Evolutionary conservation across 1,284 basidiomycete genomes (phyloP).

Genomic region (Ceratobasidium papillatum): DNA sequence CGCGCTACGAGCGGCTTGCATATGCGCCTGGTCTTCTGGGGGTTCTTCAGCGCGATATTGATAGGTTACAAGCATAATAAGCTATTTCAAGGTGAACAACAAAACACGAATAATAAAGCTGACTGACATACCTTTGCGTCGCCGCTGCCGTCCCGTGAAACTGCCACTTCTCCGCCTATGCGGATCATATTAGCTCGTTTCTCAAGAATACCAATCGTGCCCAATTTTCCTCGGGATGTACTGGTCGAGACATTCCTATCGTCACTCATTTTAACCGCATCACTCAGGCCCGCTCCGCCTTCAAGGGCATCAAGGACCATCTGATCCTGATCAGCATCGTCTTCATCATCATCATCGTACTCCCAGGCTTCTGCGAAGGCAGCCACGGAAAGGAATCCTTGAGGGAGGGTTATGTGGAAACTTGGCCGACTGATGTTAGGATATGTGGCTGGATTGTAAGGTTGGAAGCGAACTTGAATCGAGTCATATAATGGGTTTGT

Average conservation of each 20-base stretch:
- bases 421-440: constrained; percentile 42
- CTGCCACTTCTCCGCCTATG: constrained; percentile 82
- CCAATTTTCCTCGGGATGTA: constrained; percentile 53
- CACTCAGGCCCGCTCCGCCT: constrained; percentile 45
- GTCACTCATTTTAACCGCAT: constrained; percentile 44
- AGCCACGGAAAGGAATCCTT: constrained; percentile 62
- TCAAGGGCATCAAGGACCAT: constrained; percentile 55
- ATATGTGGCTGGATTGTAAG: constrained; percentile 63
- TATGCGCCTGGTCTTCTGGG: constrained; percentile 62
- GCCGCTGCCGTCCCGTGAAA: constrained; percentile 77
- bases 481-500: constrained; percentile 95
- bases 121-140: constrained; percentile 68
- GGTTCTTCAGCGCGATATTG: constrained; percentile 91
- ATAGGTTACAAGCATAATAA: constrained; percentile 91
- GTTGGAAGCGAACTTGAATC: constrained; percentile 82
- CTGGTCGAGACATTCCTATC: constrained; percentile 46
- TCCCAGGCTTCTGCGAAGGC: constrained; percentile 95
- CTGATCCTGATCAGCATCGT: constrained; percentile 68
- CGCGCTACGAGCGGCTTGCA: constrained; percentile 52
- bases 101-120: not conserved
- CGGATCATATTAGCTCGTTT: constrained; percentile 86
- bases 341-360: constrained; percentile 87
- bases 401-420: constrained; percentile 42
- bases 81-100: constrained; percentile 60
- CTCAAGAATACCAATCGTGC: constrained; percentile 81